These are phyloP conservation scores for Huiozyma naganishii DNA, from an alignment of 805 yeast genomes.

Conservation along the genomic window DNA sequence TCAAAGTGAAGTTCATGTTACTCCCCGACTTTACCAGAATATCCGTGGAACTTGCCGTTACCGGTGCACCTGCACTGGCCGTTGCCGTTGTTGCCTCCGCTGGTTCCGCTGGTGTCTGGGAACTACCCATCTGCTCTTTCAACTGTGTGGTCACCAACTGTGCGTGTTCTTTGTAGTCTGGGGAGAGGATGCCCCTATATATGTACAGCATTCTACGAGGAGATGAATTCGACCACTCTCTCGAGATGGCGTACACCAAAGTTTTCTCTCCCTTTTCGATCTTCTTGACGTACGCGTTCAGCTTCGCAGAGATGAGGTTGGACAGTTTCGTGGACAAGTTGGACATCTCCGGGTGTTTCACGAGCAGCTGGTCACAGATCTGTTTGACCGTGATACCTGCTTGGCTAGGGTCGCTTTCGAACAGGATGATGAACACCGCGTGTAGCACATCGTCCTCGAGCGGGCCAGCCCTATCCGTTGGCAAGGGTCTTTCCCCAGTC, in stretches of 20 bases:
- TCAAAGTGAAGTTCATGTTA: slow-evolving; percentile 15
- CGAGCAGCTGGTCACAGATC: slow-evolving; percentile 64
- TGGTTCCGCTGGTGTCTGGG: neutral
- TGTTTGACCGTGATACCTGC: slow-evolving; percentile 87
- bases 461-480: slow-evolving; percentile 44
- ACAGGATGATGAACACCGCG: slow-evolving; percentile 64
- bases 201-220: slow-evolving; percentile 86
- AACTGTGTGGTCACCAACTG: slow-evolving; percentile 35
- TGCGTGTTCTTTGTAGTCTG: slow-evolving; percentile 67
- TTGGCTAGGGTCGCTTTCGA: slow-evolving; percentile 56
- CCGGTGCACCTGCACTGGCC: neutral
- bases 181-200: slow-evolving; percentile 65
- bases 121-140: slow-evolving; percentile 13
- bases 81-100: neutral
- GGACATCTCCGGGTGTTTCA: slow-evolving; percentile 76
- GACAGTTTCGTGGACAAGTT: slow-evolving; percentile 71
- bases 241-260: slow-evolving; percentile 60
- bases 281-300: slow-evolving; percentile 76
- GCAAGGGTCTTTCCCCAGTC: slow-evolving; percentile 64
- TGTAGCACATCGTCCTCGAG: slow-evolving; percentile 62
- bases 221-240: slow-evolving; percentile 88
- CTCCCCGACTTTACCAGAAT: neutral
- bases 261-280: slow-evolving; percentile 74
- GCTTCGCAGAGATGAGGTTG: slow-evolving; percentile 68
- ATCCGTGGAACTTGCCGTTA: neutral